These are phyloP conservation scores for Aspergillus diversus DNA, from an alignment of 495 filamentous ascomycete genomes.

Conservation along the genomic window DNA sequence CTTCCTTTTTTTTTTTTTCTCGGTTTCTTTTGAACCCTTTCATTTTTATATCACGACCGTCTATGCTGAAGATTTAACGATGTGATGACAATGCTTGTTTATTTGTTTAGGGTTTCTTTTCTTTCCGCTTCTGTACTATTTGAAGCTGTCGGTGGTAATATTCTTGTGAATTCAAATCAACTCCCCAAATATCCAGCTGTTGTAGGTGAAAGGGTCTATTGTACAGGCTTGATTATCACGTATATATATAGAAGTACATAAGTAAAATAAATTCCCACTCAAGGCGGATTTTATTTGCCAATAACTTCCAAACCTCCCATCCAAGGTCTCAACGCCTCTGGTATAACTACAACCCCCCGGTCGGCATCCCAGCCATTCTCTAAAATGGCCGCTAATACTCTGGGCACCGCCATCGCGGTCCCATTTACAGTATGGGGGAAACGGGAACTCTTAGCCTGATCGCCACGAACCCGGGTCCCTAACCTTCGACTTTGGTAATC, in stretches of 20 bases:
- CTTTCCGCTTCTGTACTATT: background rate
- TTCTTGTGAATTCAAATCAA: background rate
- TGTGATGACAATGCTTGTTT: conserved; percentile 17
- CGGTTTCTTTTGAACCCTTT: conserved; percentile 9
- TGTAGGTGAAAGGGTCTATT: conserved; percentile 8
- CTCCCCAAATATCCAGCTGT: background rate
- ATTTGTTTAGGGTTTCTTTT: conserved; percentile 1
- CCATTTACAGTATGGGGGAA: conserved; percentile 92
- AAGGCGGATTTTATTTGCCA: conserved; percentile 22
- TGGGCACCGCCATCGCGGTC: conserved; percentile 87
- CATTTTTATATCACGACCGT: conserved; percentile 6
- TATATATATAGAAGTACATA: conserved; percentile 15
- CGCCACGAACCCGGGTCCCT: conserved; percentile 65
- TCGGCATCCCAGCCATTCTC: conserved; percentile 88
- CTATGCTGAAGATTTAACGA: conserved; percentile 14
- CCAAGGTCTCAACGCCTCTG: conserved; percentile 75
- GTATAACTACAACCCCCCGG: conserved; percentile 66
- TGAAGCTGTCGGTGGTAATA: conserved; percentile 9
- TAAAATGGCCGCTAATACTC: conserved; percentile 86
- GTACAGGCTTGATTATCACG: conserved; percentile 10
- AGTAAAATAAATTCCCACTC: background rate
- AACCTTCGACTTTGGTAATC: conserved; percentile 91
- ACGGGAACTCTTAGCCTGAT: conserved; percentile 42
- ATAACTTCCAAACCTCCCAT: conserved; percentile 79
- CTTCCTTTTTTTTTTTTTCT: conserved; percentile 7